Base-by-base conservation (phyloP, 1,284 basidiomycete genomes). In the Ceraceosorus guamensis region DNA sequence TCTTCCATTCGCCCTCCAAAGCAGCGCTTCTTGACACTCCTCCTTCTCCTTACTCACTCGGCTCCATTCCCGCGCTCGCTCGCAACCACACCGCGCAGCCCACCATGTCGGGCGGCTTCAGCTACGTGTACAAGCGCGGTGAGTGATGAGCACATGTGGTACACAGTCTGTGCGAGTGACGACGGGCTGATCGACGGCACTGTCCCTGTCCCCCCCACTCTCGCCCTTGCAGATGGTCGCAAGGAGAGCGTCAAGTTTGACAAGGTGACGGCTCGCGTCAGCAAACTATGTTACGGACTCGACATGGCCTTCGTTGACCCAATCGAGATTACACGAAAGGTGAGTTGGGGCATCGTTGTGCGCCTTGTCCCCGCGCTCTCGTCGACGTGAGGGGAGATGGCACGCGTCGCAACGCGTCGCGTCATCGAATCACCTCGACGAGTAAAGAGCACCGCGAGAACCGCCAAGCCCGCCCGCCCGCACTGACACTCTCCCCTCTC, bases 231-330 rank as follows among this genome's bases (percentile, higher is more conserved):
- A 73, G 71, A 73, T 55, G 71, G 71, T 34, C 71, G 71, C 61
- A 73, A 73, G 59, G 71, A 73, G 62, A 57, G 62, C 18, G 70
- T 73, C 59, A 68, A 68, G 48, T 76, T 77, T 52, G 73, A 76
- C 67, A 76, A 76, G 63, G 75, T 77, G 60, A 76, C 70, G 18
- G 85, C 88, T 35, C 82, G 92, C 69, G 88, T 98, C 75, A 85
- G 86, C 77, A 98, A 98, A 81, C 85, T 99, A 24, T 95, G 91
- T 73, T 98, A 97, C 77, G 93, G 93, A 62, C 85, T 99, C 35
- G 93, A 99, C 78, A 82, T 84, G 67, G 87, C 91, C 75, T 89
- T 90, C 71, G 87, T 99, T 50, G 90, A 96, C 76, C 88, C 95
- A 11, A 89, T 95, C 57, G 89, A 95, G 86, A 76, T 76, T 66